phyloP scores from a whole-genome alignment of 371 early-diverging fungal species.

The Mortierella sp. region DNA sequence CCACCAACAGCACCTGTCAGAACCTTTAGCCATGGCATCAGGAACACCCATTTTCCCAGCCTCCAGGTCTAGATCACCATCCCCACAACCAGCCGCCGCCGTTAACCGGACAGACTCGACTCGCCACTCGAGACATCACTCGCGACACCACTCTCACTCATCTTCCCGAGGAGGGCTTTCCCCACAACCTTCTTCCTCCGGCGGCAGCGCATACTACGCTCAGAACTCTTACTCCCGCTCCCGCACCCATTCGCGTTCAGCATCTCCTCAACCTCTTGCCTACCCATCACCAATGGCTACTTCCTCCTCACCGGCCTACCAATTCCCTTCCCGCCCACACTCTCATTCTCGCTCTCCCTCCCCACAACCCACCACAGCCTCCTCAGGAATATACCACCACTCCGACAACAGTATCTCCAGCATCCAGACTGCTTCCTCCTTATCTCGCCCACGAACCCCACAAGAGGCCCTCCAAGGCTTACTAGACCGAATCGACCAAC shows the following conservation, averaged over 20 bases:
- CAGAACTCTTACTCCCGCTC: background rate
- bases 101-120: too few relatives aligned
- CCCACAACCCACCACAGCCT: background rate
- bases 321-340: background rate
- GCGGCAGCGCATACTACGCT: background rate
- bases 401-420: background rate
- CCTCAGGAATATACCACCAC: background rate
- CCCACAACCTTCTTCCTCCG: background rate
- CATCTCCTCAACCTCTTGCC: background rate
- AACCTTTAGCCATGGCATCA: background rate
- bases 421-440: background rate
- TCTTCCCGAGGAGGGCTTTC: background rate
- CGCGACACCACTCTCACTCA: background rate
- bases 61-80: background rate
- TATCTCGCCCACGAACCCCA: background rate
- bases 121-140: too few relatives aligned
- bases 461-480: background rate
- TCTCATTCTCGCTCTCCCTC: constrained; percentile 1
- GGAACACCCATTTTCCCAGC: constrained; percentile 1
- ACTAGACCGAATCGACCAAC: background rate
- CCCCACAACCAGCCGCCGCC: background rate
- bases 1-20: background rate
- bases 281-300: too few relatives aligned
- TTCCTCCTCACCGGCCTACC: background rate
- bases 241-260: background rate